Conservation (phyloP, 495 filamentous ascomycete species). For the Xylaria intraflava region DNA sequence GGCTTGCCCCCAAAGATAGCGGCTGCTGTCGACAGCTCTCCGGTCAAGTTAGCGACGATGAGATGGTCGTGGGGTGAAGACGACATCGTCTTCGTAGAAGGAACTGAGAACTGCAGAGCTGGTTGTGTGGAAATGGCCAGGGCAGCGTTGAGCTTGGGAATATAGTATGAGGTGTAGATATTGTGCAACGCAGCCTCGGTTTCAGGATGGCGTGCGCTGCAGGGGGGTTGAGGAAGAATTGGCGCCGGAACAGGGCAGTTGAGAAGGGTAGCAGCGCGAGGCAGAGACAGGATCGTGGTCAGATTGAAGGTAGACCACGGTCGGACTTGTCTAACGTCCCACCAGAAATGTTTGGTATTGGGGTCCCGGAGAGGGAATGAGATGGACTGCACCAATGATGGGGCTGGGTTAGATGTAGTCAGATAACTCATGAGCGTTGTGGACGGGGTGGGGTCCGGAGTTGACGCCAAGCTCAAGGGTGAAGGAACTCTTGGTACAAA, state of each 20-base stretch:
- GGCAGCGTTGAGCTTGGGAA: slow-evolving; percentile 72
- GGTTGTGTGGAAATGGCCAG: slow-evolving; percentile 60
- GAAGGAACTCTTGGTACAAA: slow-evolving; percentile 43
- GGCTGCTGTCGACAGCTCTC: slow-evolving; percentile 39
- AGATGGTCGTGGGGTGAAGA: slow-evolving; percentile 50
- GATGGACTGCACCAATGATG: slow-evolving; percentile 73
- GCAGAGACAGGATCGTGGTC: slow-evolving; percentile 63
- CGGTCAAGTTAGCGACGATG: slow-evolving; percentile 57
- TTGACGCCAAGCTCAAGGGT: slow-evolving; percentile 41
- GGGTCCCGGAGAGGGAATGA: slow-evolving; percentile 63
- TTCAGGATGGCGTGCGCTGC: slow-evolving; percentile 57
- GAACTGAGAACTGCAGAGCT: slow-evolving; percentile 53
- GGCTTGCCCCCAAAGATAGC: slow-evolving; percentile 63
- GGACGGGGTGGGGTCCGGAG: slow-evolving; percentile 41
- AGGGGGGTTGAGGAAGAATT: slow-evolving; percentile 54
- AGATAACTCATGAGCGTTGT: slow-evolving; percentile 74
- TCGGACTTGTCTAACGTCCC: slow-evolving; percentile 82
- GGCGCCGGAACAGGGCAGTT: slow-evolving; percentile 57
- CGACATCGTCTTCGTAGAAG: slow-evolving; percentile 42
- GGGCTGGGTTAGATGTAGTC: slow-evolving; percentile 69
- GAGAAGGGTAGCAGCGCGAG: slow-evolving; percentile 65
- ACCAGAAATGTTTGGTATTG: slow-evolving; percentile 81
- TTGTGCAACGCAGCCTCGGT: slow-evolving; percentile 64
- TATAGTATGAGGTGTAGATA: slow-evolving; percentile 63
- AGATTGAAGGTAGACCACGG: slow-evolving; percentile 74